phyloP scores from a whole-genome alignment of 257 asterid species.

The Ocimum tenuiflorum region DNA sequence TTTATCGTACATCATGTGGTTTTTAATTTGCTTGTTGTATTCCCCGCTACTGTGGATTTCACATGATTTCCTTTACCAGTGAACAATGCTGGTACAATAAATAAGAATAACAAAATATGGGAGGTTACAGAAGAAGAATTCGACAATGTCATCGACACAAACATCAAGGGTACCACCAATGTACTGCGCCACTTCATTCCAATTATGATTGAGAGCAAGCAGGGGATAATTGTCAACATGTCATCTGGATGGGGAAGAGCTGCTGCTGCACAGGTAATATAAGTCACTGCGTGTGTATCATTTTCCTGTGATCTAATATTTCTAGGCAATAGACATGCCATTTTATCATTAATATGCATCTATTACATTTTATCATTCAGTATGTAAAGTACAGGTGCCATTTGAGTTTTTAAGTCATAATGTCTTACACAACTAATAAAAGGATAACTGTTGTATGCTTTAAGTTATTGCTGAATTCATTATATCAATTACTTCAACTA shows the following conservation, averaged over 20 bases:
- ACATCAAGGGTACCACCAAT: constrained; percentile 75
- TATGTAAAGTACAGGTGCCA: neutral
- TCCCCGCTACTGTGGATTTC: constrained; percentile 2
- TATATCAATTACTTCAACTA: neutral
- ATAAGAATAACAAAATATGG: constrained; percentile 80
- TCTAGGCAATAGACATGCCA: neutral
- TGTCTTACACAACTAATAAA: constrained; percentile 9
- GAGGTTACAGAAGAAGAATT: constrained; percentile 85
- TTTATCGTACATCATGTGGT: neutral
- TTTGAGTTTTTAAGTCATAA: constrained; percentile 9
- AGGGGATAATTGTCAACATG: constrained; percentile 78
- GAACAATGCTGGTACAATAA: constrained; percentile 93
- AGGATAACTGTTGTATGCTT: constrained; percentile 11
- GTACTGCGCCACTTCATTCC: constrained; percentile 87
- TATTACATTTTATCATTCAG: neutral
- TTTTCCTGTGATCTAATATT: constrained; percentile 10
- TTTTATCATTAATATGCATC: neutral
- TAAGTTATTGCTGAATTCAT: neutral
- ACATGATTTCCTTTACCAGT: constrained; percentile 39
- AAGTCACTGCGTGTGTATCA: neutral
- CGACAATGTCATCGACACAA: constrained; percentile 80
- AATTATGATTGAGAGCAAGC: constrained; percentile 72
- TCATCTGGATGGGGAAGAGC: constrained; percentile 99
- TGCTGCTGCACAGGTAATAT: constrained; percentile 89
- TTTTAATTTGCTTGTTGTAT: neutral